Evolutionary conservation across 2,329 filamentous ascomycete genomes (phyloP), one percentile per base, ranked within the genome.

Genomic region (Fonsecaea multimorphosa): DNA sequence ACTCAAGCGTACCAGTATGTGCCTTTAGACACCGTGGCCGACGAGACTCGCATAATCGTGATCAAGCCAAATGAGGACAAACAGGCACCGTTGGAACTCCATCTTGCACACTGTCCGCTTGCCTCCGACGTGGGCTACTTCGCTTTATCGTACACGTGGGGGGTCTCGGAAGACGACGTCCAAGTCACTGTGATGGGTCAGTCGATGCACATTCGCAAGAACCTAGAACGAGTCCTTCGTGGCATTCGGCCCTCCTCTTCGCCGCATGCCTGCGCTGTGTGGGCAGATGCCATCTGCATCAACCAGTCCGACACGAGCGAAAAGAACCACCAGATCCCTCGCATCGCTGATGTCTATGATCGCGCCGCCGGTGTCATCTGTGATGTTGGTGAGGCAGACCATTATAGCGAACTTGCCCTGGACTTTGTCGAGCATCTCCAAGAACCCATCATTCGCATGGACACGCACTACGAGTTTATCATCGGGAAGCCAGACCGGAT

Each of bases 231-330:
- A 3, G 57, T 40, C 31, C 57, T 59, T 12, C 57, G 57, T n/a
- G 12, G 38, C 5, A 12, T 59, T 6, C 27, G 57, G 19, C 40
- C 34, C 1, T 54, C 51, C 22, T 38, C 58, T 34, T 27, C 12
- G n/a, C 19, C 8, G 12, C 31, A 29, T 22, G 58, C 29, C 3
- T 61, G 57, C 31, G 40, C 60, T 22, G 19, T 68, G 14, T 70
- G 68, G 68, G 63, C 61, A 54, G 68, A 70, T 34, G 63, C 67
- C 11, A 52, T 69, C 6, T 69, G 67, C 32, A 54, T 54, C 27
- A 54, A 54, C 32, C 66, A 70, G 56, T 36, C 46, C 9, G 64
- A 68, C 46, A 31, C 52, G 36, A 58, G 58, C 3, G 68, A 70
- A 51, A 57, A 64, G 14, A 64, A 38, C 27, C 44, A 52, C 1